These are phyloP conservation scores for Hymenoscyphus fructigenus DNA, from an alignment of 2,329 filamentous ascomycete genomes.

Conservation along the genomic window DNA sequence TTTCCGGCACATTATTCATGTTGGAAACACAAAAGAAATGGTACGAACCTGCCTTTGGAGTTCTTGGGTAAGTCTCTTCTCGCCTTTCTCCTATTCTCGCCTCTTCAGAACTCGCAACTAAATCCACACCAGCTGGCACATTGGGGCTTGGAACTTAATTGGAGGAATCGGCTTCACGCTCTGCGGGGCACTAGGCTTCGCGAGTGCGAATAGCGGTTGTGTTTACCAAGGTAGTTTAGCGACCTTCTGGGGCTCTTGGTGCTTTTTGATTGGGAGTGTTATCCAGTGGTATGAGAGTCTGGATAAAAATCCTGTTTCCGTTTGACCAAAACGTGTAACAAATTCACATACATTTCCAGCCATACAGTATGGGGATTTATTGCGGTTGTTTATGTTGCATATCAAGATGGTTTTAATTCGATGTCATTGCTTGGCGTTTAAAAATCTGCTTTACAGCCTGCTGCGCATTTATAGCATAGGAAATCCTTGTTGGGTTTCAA, in stretches of 20 bases:
- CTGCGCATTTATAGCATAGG: no score
- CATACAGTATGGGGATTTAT: no score
- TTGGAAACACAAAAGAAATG: conserved; percentile 64
- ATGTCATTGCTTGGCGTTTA: no score
- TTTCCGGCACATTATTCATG: conserved; percentile 60
- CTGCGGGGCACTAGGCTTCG: conserved; percentile 57
- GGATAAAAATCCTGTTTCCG: conserved; percentile 45
- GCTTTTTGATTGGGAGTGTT: conserved; percentile 48
- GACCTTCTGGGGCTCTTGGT: conserved; percentile 51
- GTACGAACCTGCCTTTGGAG: conserved; percentile 55
- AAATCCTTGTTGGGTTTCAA: no score
- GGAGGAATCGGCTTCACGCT: conserved; percentile 62
- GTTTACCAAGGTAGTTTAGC: conserved; percentile 50
- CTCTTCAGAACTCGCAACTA: background rate
- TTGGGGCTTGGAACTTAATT: conserved; percentile 64
- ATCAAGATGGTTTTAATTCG: no score
- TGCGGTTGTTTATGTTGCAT: no score
- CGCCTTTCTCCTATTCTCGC: background rate
- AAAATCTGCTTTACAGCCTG: no score
- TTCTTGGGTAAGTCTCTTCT: conserved; percentile 46
- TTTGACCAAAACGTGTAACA: no score
- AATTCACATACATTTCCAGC: no score
- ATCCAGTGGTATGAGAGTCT: conserved; percentile 51
- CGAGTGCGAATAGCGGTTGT: conserved; percentile 39
- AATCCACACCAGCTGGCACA: conserved; percentile 51